Percentiles rank a stretch among this genome's conserved stretches.
phyloP scores from a whole-genome alignment of 192 early-diverging fungal species.

The Funneliformis mosseae region DNA sequence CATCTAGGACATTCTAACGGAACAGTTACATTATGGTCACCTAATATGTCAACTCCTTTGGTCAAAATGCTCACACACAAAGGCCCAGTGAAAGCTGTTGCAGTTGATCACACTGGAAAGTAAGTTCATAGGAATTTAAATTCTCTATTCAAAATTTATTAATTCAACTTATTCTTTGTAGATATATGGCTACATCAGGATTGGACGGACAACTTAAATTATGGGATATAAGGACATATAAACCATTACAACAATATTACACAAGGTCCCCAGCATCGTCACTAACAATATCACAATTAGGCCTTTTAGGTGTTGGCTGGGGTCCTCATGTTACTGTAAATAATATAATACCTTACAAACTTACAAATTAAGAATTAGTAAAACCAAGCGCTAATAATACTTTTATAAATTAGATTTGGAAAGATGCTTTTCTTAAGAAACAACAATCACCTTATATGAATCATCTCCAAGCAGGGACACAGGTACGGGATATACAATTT shows the following conservation, averaged over 20 bases:
- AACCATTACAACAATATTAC: conserved; percentile 76
- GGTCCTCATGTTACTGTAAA: conserved; percentile 72
- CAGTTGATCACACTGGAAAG: conserved; percentile 71
- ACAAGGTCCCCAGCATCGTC: conserved; percentile 77
- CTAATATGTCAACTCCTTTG: conserved; percentile 77
- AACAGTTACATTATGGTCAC: conserved; percentile 91
- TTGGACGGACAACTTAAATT: conserved; percentile 87
- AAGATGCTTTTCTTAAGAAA: conserved; percentile 76
- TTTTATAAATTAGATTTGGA: conserved; percentile 70
- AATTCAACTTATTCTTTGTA: conserved; percentile 15
- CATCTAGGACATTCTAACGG: conserved; percentile 89
- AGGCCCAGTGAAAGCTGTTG: conserved; percentile 82
- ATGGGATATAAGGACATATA: conserved; percentile 91
- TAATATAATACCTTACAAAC: conserved; percentile 24
- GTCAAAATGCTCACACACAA: conserved; percentile 95
- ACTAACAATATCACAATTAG: conserved; percentile 82
- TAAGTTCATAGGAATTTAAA: not conserved
- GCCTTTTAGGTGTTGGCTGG: conserved; percentile 80
- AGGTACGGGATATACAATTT: conserved; percentile 65
- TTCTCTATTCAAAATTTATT: not conserved
- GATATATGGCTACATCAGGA: conserved; percentile 91
- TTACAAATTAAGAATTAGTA: too few species aligned
- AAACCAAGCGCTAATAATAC: too few species aligned
- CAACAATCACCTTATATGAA: conserved; percentile 87
- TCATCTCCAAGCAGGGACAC: conserved; percentile 62